phyloP scores from a whole-genome alignment of 2,329 filamentous ascomycete species.

The Paraphoma sp. region DNA sequence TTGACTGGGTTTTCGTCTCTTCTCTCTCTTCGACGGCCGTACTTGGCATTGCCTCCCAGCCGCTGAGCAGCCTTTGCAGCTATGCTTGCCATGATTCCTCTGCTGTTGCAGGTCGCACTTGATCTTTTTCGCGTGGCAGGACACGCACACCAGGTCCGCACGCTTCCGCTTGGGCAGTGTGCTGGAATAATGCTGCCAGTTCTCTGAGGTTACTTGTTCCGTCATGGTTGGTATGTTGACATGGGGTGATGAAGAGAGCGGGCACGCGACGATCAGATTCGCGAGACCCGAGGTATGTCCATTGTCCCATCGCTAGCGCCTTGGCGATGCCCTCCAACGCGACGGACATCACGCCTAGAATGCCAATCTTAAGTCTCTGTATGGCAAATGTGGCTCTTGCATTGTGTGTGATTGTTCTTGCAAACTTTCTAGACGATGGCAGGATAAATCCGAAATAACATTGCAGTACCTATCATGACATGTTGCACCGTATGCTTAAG shows the following conservation, averaged over 20 bases:
- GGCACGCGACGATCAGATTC: no score
- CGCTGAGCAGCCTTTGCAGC: conserved; percentile 18
- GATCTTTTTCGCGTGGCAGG: conserved; percentile 27
- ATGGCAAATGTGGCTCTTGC: no score
- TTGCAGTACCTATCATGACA: not conserved
- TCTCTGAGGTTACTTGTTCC: conserved; percentile 6
- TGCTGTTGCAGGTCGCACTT: conserved; percentile 25
- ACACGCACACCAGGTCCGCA: conserved; percentile 25
- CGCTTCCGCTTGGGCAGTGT: conserved; percentile 22
- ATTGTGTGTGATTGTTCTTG: no score
- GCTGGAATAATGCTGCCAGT: conserved; percentile 24
- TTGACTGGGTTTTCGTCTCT: conserved; percentile 12
- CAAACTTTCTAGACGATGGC: no score
- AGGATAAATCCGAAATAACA: not conserved
- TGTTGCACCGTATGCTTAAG: not conserved
- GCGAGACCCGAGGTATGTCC: no score
- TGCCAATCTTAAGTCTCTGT: no score
- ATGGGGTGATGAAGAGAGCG: no score
- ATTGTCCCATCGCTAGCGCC: no score
- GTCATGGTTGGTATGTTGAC: not conserved
- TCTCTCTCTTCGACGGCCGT: conserved; percentile 23
- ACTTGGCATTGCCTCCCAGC: conserved; percentile 17
- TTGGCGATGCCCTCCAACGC: no score
- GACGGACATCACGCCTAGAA: no score
- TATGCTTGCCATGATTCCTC: conserved; percentile 13